Base-by-base conservation (phyloP, 495 filamentous ascomycete genomes). In the Aspergillus carlsbadensis region DNA sequence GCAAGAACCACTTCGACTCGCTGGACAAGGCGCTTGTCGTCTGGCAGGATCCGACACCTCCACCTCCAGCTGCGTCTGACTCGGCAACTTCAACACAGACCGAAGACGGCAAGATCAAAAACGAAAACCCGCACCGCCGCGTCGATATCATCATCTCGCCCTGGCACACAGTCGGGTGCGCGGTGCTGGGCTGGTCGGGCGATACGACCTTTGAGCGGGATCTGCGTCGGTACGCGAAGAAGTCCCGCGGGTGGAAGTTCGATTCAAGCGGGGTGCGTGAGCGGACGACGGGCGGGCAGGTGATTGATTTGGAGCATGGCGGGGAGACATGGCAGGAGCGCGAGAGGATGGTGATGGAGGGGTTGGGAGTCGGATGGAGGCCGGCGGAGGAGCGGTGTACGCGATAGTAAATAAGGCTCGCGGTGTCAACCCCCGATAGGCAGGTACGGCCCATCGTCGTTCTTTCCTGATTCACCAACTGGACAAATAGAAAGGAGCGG, bases 131-230 rank as follows among this genome's bases (percentile, higher is more conserved):
- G 5, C 92, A 96, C 63, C 82, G 91, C 17, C 79, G 92, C 15
- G 92, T 99, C 6, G 93, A 98, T 65, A 96, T 99, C 57, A 96
- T 99, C 65, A 79, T 98, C 54, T 84, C 84, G 15, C 92, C 92
- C 1, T 95, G 92, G 88, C 85, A 83, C 29, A 94, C 90, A 3
- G 82, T 88, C 3, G 94, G 95, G 0, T 96, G 91, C 62, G 94
- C 91, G 0, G 80, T 98, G 3, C 71, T 92, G 4, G 92, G 90
- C 3, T 98, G 93, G 95, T 86, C 87, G 13, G 89, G 90, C 2
- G 95, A 86, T 8, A 90, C 84, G 5, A 96, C 92, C 0, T 99
- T 96, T 64, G 83, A 96, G 74, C 76, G 95, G 29, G 94, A 99
- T 68, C 64, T 99, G 52, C 74, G 92, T 36, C 71, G 86, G 46